Conservation (phyloP, 2,329 filamentous ascomycete genomes). For the Zymoseptoria tritici region DNA sequence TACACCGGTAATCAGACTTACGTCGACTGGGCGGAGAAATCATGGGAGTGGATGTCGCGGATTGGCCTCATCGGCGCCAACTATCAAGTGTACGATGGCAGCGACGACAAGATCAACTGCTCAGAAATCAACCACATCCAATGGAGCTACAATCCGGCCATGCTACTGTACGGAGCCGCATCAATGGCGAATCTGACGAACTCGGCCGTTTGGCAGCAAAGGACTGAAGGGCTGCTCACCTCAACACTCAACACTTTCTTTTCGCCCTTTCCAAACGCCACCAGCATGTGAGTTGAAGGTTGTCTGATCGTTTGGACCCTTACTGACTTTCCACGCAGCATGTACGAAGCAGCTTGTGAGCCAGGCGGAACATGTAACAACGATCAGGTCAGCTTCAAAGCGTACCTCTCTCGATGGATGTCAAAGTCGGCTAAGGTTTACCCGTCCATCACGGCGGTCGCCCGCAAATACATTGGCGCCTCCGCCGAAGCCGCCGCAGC, state of each 20-base stretch:
- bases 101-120: conserved; percentile 46
- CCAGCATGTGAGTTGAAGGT: conserved; percentile 36
- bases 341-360: conserved; percentile 64
- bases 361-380: conserved; percentile 51
- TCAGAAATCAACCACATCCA: conserved; percentile 44
- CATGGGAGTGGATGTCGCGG: conserved; percentile 51
- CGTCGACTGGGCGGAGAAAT: conserved; percentile 62
- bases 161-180: conserved; percentile 49
- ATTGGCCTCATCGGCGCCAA: conserved; percentile 45
- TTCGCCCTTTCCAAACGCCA: conserved; percentile 41
- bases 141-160: conserved; percentile 52
- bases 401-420: conserved; percentile 62
- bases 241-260: conserved; percentile 47
- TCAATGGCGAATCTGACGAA: conserved; percentile 49
- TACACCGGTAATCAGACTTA: conserved; percentile 78
- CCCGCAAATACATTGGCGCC: conserved; percentile 33
- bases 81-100: conserved; percentile 51
- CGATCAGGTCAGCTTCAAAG: conserved; percentile 70
- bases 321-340: conserved; percentile 23
- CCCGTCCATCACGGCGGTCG: conserved; percentile 34
- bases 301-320: neutral
- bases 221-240: conserved; percentile 53
- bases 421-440: conserved; percentile 38
- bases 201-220: conserved; percentile 47
- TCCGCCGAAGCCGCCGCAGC: conserved; percentile 38